Evolutionary conservation across 2,329 filamentous ascomycete genomes (phyloP).

Genomic region (Diaporthe ampelina): DNA sequence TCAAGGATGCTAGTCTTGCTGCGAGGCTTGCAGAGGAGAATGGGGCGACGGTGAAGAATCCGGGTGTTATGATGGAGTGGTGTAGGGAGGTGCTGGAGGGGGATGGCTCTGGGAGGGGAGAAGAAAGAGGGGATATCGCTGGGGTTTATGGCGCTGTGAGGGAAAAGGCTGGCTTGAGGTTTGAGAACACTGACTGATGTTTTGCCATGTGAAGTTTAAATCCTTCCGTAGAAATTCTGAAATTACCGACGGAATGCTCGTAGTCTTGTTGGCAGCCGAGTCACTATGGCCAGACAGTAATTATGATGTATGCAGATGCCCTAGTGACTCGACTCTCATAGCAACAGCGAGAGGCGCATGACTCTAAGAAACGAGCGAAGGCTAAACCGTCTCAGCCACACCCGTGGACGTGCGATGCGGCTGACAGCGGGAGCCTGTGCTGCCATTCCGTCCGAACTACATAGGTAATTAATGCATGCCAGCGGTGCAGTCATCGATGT

Average conservation of each 20-base stretch:
- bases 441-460: neutral
- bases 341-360: too few species aligned
- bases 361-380: neutral
- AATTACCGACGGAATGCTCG: neutral
- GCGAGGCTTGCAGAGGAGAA: neutral
- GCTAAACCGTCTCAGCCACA: neutral
- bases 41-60: neutral
- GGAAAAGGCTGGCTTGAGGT: slow-evolving; percentile 12
- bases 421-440: neutral
- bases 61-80: neutral
- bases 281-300: neutral
- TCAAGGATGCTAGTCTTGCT: slow-evolving; percentile 13
- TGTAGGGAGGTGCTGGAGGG: slow-evolving; percentile 12
- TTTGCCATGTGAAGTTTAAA: neutral
- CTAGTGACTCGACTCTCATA: too few species aligned
- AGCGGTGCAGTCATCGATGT: neutral
- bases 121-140: slow-evolving; percentile 20
- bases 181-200: slow-evolving; percentile 18
- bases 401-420: too few species aligned
- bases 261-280: neutral
- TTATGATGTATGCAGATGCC: neutral
- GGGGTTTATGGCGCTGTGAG: slow-evolving; percentile 31
- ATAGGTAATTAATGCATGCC: neutral
- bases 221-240: neutral
- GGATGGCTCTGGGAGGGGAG: neutral